phyloP scores from a whole-genome alignment of 2,329 filamentous ascomycete genomes.

The Apiospora koreana region DNA sequence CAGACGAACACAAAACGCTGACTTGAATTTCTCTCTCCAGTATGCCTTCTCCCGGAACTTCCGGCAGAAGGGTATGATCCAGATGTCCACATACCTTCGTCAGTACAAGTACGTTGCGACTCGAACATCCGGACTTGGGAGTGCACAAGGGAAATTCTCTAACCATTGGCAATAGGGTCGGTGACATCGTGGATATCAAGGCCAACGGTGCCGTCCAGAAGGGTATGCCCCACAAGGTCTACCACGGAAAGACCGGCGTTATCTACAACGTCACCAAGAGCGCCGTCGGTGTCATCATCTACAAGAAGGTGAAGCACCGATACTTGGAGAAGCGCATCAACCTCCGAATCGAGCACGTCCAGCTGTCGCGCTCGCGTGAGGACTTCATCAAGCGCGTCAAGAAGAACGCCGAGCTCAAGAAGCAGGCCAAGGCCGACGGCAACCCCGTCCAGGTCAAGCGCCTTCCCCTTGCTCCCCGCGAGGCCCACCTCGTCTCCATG shows the following conservation, averaged over 20 bases:
- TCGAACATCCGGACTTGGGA: background rate
- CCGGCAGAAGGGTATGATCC: constrained; percentile 94
- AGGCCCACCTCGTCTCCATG: constrained; percentile 75
- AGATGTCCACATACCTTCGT: constrained; percentile 90
- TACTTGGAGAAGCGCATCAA: constrained; percentile 99
- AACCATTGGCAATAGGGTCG: constrained; percentile 66
- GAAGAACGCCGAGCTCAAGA: constrained; percentile 90
- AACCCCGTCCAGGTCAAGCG: constrained; percentile 91
- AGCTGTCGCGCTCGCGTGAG: constrained; percentile 90
- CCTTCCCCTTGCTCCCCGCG: constrained; percentile 77
- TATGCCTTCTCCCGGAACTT: constrained; percentile 94
- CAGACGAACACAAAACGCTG: constrained; percentile 5
- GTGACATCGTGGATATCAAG: constrained; percentile 98
- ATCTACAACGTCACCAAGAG: constrained; percentile 99
- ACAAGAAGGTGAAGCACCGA: constrained; percentile 99
- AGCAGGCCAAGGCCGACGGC: constrained; percentile 88
- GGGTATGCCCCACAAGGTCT: constrained; percentile 99
- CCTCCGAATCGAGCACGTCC: constrained; percentile 97
- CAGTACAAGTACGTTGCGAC: constrained; percentile 73
- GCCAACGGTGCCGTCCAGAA: constrained; percentile 98
- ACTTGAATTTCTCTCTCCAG: constrained; percentile 37
- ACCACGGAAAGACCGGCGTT: constrained; percentile 98
- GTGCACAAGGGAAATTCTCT: background rate
- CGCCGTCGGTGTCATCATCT: constrained; percentile 97
- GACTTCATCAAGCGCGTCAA: constrained; percentile 97